Evolutionary conservation across 202 grass and related monocot species (phyloP).

Genomic region (Musa balbisiana): DNA sequence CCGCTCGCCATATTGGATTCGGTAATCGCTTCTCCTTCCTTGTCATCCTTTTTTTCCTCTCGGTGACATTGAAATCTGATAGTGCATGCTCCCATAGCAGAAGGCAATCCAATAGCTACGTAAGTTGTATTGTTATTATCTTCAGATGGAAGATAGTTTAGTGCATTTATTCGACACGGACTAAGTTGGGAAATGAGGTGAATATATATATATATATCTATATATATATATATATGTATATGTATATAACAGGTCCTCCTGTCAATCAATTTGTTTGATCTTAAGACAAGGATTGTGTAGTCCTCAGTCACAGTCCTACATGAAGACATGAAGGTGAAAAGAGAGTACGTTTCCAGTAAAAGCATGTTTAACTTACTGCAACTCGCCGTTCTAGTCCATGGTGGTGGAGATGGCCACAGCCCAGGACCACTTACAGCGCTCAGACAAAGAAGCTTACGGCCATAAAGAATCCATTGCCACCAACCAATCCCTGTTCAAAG

Average conservation of each 20-base stretch:
- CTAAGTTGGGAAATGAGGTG: too few species aligned
- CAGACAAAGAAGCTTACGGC: slow-evolving; percentile 21
- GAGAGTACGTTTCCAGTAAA: background rate
- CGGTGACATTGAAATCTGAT: background rate
- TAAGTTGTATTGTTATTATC: too few species aligned
- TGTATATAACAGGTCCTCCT: too few species aligned
- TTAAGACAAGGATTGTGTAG: too few species aligned
- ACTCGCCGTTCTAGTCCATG: slow-evolving; percentile 29
- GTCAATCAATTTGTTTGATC: too few species aligned
- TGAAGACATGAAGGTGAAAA: background rate
- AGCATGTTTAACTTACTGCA: background rate
- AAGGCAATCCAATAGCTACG: too few species aligned
- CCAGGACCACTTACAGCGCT: slow-evolving; percentile 25
- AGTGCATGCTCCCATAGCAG: too few species aligned
- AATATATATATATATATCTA: too few species aligned
- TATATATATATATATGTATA: too few species aligned
- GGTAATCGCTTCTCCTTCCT: background rate
- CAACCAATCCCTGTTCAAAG: slow-evolving; percentile 4
- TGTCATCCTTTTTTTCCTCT: background rate
- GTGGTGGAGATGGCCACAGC: slow-evolving; percentile 1
- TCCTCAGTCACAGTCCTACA: background rate
- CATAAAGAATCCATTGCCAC: slow-evolving; percentile 12
- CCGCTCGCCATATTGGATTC: background rate
- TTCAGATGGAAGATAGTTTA: too few species aligned
- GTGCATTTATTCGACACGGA: too few species aligned